Percentiles rank a stretch among this genome's conserved stretches.
These are phyloP conservation scores for Maudiozyma barnettii DNA, from an alignment of 805 yeast species.

Conservation along the genomic window DNA sequence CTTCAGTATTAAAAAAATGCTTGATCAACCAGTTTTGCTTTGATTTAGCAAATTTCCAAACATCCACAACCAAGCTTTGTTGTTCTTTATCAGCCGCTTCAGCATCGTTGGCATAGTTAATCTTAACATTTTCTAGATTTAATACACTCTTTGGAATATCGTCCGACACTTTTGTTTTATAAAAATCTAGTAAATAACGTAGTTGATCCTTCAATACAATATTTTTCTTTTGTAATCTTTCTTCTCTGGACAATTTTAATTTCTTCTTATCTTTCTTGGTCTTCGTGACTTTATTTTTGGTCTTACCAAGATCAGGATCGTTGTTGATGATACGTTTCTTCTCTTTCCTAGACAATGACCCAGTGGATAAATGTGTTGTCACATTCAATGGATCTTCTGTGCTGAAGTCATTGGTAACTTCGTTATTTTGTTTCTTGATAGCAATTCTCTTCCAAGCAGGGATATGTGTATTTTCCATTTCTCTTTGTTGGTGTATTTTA, in stretches of 20 bases:
- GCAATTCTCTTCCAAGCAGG: conserved; percentile 32
- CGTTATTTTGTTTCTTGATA: conserved; percentile 10
- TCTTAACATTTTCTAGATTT: conserved; percentile 17
- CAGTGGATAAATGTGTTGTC: conserved; percentile 30
- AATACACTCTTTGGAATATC: conserved; percentile 18
- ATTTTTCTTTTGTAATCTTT: conserved; percentile 15
- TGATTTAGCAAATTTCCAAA: conserved; percentile 31
- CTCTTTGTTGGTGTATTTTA: no score
- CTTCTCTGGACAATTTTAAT: conserved; percentile 24
- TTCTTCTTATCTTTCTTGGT: conserved; percentile 15
- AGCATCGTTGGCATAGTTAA: conserved; percentile 11
- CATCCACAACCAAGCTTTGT: conserved; percentile 14
- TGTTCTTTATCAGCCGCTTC: conserved; percentile 4
- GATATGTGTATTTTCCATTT: conserved; percentile 18
- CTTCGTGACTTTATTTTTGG: conserved; percentile 12
- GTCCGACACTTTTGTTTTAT: conserved; percentile 16
- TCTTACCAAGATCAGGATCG: conserved; percentile 2
- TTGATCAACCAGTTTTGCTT: conserved; percentile 31
- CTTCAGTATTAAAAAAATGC: conserved; percentile 21
- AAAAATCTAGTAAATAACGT: conserved; percentile 28
- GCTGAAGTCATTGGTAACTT: conserved; percentile 3
- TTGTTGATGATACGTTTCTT: conserved; percentile 23
- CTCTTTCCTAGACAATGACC: conserved; percentile 23
- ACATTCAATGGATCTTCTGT: conserved; percentile 28
- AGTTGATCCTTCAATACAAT: conserved; percentile 28